Base-by-base conservation (phyloP, 2,329 filamentous ascomycete species). In the Cladosporium sp. region DNA sequence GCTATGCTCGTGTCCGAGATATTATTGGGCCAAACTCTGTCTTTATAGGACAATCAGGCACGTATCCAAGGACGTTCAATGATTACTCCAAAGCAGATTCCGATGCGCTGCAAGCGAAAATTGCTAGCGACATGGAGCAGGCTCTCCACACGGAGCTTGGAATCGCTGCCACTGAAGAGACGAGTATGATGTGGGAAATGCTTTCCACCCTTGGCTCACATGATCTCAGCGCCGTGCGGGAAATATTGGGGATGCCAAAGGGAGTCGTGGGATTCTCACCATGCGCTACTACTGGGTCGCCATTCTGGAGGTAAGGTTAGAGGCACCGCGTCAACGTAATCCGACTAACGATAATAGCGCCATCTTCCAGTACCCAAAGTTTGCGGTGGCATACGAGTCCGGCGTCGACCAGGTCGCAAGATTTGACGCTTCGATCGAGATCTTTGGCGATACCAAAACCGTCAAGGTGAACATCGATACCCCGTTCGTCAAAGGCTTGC, bases 301-400 rank as follows among this genome's bases (percentile, higher is more conserved):
- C 41, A 3, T 54, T 49, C 18, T 53, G 51, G 51, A 53, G 49
- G 52, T 54, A 45, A 45, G 40, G 20, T 7, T 38, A n/a, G n/a
- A n/a, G n/a, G n/a, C n/a, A n/a, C n/a, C n/a, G n/a, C n/a, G n/a
- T n/a, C n/a, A n/a, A n/a, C n/a, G n/a, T 25, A 16, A 7, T 40
- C 12, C 11, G 3, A 16, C 41, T 43, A 22, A 35, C 18, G 22
- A 18, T 33, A 8, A 25, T 15, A 65, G 59, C n/a, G 69, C 69
- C 0, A 62, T 75, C 0, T 73, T 75, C 55, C 60, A 71, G 15
- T 75, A 72, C 47, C 50, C 49, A 7, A 58, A 59, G 40, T 82
- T 79, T 50, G 67, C 75, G 0, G 70, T 80, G 2, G 68, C 72
- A 0, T 83, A 80, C 52, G 78, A 82, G 53, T 74, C 72, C 0